Evolutionary conservation across 176 grass and related monocot genomes (phyloP).

Genomic region (Triticum turgidum): DNA sequence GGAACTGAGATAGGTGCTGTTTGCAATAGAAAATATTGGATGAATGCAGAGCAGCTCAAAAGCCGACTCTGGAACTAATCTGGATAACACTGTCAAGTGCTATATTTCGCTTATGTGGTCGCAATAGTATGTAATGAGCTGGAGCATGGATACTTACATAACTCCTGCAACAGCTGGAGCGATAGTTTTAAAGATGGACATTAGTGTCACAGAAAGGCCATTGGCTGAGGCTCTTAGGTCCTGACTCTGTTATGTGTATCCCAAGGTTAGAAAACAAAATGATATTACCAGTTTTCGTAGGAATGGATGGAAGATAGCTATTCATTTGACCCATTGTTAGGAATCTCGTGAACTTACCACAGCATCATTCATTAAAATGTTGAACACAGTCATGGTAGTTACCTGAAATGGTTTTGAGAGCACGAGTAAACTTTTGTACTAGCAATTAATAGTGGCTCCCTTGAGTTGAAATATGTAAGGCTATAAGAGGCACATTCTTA

Average conservation of each 20-base stretch:
- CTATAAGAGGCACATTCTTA: not conserved
- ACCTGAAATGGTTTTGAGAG: conserved; percentile 47
- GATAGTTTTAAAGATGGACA: conserved; percentile 65
- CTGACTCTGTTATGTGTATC: conserved; percentile 41
- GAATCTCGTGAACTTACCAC: conserved; percentile 45
- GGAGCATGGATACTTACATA: conserved; percentile 49
- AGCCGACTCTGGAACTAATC: not conserved
- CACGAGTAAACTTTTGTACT: not conserved
- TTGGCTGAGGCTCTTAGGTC: conserved; percentile 66
- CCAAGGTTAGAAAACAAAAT: conserved; percentile 24
- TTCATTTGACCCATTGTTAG: not conserved
- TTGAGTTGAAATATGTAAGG: conserved; percentile 17
- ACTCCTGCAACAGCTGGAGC: conserved; percentile 54
- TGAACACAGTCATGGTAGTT: conserved; percentile 56
- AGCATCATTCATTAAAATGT: conserved; percentile 63
- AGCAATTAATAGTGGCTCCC: not conserved
- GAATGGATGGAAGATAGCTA: conserved; percentile 4
- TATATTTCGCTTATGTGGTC: not conserved
- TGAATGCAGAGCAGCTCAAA: not conserved
- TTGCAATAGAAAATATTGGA: not conserved
- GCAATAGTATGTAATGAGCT: not conserved
- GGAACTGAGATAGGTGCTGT: not conserved
- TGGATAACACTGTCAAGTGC: not conserved
- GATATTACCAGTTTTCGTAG: not conserved
- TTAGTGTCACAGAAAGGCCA: conserved; percentile 50